Conservation (phyloP, 257 asterid species). For the Hygrophila difformis region DNA sequence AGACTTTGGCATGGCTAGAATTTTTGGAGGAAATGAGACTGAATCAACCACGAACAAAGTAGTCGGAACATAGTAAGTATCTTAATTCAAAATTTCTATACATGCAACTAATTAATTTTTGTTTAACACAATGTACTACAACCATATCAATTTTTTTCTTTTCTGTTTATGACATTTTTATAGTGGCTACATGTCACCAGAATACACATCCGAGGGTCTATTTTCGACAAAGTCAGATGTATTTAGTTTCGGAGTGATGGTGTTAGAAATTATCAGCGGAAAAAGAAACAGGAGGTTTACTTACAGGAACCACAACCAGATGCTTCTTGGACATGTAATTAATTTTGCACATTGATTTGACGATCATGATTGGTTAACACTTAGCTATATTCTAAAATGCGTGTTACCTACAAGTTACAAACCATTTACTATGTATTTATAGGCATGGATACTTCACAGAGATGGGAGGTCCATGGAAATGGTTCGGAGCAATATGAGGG, state of each 20-base stretch:
- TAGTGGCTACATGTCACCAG: background rate
- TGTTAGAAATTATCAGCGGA: background rate
- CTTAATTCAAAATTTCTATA: background rate
- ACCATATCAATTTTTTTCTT: no score
- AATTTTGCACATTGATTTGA: no score
- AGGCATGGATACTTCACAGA: no score
- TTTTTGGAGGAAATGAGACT: background rate
- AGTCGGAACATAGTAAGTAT: background rate
- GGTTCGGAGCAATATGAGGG: no score
- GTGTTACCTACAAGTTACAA: no score
- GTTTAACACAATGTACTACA: no score
- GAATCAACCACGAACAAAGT: background rate
- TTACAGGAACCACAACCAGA: background rate
- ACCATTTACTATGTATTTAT: no score
- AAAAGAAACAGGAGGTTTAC: background rate
- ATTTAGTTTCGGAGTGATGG: background rate
- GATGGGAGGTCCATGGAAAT: no score
- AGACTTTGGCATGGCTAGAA: constrained; percentile 26
- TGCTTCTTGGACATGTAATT: background rate
- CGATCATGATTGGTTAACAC: no score
- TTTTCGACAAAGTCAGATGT: background rate
- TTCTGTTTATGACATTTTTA: no score
- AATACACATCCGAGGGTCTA: background rate
- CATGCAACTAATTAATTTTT: background rate
- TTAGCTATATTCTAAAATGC: no score